Evolutionary conservation across 352 stramenopile genomes (phyloP), one percentile per base, ranked within the genome.

Genomic region (Phytophthora capsici): DNA sequence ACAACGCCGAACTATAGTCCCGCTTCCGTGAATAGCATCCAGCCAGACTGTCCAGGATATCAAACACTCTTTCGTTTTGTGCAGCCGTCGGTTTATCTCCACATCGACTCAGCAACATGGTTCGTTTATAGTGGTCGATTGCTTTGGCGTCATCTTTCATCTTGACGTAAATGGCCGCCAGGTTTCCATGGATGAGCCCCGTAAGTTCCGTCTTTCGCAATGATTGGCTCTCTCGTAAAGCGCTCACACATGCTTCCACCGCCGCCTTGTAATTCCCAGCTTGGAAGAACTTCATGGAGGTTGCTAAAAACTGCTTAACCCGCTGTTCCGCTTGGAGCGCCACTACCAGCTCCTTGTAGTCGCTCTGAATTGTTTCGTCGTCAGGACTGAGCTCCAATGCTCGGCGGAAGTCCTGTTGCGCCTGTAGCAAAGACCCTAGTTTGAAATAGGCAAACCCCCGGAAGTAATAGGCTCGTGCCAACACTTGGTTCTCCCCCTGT

Each of bases 131-230:
- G 58, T 89, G 81, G 41, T 85, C 73, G 38, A 89, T 82, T 6
- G 84, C 84, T 30, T 82, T 78, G 20, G 73, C 61, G 44, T 89
- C 75, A 61, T 87, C 72, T 19, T 84, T 78, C 30, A 75, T 62
- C 28, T 86, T 84, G 13, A 73, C 61, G 45, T 88, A 86, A 10
- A 80, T 83, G 1, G 81, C 73, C 5, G 83, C 83, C 13, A 91
- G 52, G 54, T 91, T 90, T 25, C 79, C 75, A 59, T 91, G 83
- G 23, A 91, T 83, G 20, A 90, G 37, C 10, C 77, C 80, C 37
- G 76, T 90, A n/a, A 87, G 76, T 38, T 90, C 83, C 57, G 78
- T 76, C 34, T 84, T 86, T 28, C 78, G 63, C n/a, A 91, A 67
- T 37, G 69, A 20, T 22, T 90, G 73, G 16, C 71, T 77, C 53